Percentiles rank a stretch among this genome's conserved stretches.
phyloP scores from a whole-genome alignment of 768 basidiomycete species.

The Mycena olivaceomarginata region DNA sequence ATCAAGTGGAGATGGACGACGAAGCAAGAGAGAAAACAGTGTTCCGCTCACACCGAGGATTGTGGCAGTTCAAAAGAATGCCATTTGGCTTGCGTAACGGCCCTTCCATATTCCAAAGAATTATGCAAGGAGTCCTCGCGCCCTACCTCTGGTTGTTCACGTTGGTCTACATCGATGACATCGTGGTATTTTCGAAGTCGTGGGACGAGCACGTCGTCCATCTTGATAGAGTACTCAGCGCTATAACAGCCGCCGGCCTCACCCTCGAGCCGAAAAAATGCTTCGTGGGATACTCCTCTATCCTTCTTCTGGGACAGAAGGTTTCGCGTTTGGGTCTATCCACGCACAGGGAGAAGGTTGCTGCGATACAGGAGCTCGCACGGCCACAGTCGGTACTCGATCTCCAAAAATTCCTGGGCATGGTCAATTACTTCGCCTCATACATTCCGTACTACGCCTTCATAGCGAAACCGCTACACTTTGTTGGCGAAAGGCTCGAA shows the following conservation, averaged over 20 bases:
- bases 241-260: no score
- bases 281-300: no score
- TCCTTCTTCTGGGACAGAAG: no score
- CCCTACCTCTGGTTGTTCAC: slow-evolving; percentile 14
- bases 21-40: slow-evolving; percentile 49
- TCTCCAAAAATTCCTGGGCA: no score
- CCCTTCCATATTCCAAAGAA: slow-evolving; percentile 29
- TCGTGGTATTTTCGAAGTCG: slow-evolving; percentile 49
- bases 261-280: no score
- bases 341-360: not conserved
- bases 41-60: slow-evolving; percentile 54
- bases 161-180: slow-evolving; percentile 51
- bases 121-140: slow-evolving; percentile 7
- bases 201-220: not conserved
- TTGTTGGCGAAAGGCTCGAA: slow-evolving; percentile 45
- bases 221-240: no score
- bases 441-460: no score
- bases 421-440: no score
- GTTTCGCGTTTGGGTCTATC: no score
- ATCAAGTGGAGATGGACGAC: not conserved
- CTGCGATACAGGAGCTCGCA: not conserved
- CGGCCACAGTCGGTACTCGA: not conserved
- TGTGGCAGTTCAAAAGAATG: slow-evolving; percentile 51
- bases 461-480: slow-evolving; percentile 50
- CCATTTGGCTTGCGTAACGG: slow-evolving; percentile 25